Percentiles rank a stretch among this genome's conserved stretches.
Conservation (phyloP, 345 rosid species). For the Noccaea caerulescens region DNA sequence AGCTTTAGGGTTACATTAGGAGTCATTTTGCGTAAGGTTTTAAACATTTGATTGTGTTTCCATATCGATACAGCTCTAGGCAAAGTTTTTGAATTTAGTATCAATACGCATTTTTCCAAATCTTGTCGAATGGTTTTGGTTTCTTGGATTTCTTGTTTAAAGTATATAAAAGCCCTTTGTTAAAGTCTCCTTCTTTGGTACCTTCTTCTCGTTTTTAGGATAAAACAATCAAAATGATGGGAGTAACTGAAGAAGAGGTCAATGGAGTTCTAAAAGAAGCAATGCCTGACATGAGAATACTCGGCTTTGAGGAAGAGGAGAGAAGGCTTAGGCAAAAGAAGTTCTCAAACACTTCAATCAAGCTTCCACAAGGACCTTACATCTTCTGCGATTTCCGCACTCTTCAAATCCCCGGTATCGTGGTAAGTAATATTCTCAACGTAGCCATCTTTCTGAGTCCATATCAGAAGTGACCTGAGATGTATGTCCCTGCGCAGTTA, state of each 20-base stretch:
- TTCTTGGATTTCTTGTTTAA: background rate
- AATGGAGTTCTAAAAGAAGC: conserved; percentile 56
- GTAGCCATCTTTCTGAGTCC: too few species aligned
- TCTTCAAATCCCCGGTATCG: conserved; percentile 77
- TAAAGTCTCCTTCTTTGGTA: background rate
- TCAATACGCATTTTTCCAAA: background rate
- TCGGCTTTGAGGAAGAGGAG: conserved; percentile 93
- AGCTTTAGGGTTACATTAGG: too few species aligned
- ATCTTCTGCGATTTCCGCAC: conserved; percentile 79
- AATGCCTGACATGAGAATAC: conserved; percentile 63
- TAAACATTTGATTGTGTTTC: too few species aligned
- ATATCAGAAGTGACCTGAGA: background rate
- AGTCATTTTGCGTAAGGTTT: too few species aligned
- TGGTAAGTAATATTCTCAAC: too few species aligned
- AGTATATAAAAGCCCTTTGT: background rate
- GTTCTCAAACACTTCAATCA: conserved; percentile 42
- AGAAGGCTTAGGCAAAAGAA: conserved; percentile 64
- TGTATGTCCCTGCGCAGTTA: conserved; percentile 49
- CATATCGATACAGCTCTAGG: too few species aligned
- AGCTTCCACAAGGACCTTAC: conserved; percentile 80
- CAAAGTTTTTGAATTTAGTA: background rate
- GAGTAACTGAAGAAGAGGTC: conserved; percentile 76
- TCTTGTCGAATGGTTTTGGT: conserved; percentile 7
- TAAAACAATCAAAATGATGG: conserved; percentile 88
- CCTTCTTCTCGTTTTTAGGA: conserved; percentile 48